Conservation (phyloP, 2,329 filamentous ascomycete species). For the Xylariaceae sp. region DNA sequence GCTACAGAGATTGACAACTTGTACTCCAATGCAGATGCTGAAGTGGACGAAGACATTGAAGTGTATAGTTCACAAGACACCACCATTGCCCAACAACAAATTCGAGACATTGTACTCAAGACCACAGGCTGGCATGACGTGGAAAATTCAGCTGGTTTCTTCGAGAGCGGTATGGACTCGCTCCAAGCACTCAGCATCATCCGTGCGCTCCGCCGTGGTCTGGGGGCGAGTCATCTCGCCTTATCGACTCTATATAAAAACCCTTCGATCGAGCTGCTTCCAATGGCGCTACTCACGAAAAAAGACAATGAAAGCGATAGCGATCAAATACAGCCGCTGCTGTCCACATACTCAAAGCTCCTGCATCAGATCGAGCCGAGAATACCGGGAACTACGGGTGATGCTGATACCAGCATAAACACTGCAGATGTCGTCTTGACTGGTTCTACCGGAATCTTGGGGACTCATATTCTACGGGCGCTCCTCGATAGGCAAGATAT, state of each 20-base stretch:
- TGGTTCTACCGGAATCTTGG: slow-evolving; percentile 27
- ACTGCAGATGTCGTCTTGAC: slow-evolving; percentile 24
- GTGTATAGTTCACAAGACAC: not conserved
- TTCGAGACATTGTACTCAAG: slow-evolving; percentile 1
- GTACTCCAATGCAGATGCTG: slow-evolving; percentile 2
- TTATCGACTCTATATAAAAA: slow-evolving; percentile 12
- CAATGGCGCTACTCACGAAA: slow-evolving; percentile 8
- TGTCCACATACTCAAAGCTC: slow-evolving; percentile 16
- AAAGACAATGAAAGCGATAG: slow-evolving; percentile 5
- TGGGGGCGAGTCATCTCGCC: slow-evolving; percentile 2
- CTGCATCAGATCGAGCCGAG: slow-evolving; percentile 16
- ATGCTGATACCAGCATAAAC: not conserved
- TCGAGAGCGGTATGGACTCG: slow-evolving; percentile 12
- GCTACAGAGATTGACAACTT: slow-evolving; percentile 7
- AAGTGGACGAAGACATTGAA: not conserved
- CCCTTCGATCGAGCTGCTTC: slow-evolving; percentile 12
- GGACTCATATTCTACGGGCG: slow-evolving; percentile 20
- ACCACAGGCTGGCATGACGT: slow-evolving; percentile 1
- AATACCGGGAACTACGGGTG: not conserved
- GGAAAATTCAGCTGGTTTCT: slow-evolving; percentile 3
- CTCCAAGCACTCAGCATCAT: slow-evolving; percentile 5
- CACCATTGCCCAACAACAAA: not conserved
- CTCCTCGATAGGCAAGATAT: slow-evolving; percentile 17
- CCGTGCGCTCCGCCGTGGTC: not conserved
- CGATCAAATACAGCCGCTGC: slow-evolving; percentile 13